phyloP scores from a whole-genome alignment of 352 stramenopile genomes.

The Globisporangium radiosum region DNA sequence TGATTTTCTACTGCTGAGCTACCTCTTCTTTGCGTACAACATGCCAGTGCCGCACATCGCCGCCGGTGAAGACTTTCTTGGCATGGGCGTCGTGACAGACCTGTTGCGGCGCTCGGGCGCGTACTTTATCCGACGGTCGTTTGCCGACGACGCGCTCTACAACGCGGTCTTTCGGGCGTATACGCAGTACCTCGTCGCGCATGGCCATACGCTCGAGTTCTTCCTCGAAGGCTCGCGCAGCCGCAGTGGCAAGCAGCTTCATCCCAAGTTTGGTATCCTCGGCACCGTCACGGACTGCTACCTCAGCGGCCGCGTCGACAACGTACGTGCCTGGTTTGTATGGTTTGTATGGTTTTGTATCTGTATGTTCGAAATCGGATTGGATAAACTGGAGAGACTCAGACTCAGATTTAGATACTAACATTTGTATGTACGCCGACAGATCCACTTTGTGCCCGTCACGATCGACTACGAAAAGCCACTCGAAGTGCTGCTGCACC shows the following conservation, averaged over 20 bases:
- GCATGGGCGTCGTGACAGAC: conserved; percentile 61
- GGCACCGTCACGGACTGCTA: conserved; percentile 69
- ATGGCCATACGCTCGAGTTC: conserved; percentile 80
- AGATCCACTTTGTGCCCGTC: conserved; percentile 77
- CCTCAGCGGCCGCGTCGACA: conserved; percentile 59
- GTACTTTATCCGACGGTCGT: conserved; percentile 79
- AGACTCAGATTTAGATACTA: no score
- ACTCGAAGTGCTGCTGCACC: conserved; percentile 71
- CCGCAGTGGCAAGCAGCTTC: conserved; percentile 75
- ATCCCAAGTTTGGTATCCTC: conserved; percentile 77
- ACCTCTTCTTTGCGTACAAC: conserved; percentile 87
- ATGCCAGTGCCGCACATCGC: conserved; percentile 79
- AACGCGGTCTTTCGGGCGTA: conserved; percentile 74
- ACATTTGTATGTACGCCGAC: neutral
- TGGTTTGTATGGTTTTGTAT: neutral
- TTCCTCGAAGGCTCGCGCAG: conserved; percentile 84
- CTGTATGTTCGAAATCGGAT: neutral
- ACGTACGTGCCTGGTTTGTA: conserved; percentile 18
- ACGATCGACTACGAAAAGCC: conserved; percentile 87
- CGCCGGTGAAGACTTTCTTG: conserved; percentile 73
- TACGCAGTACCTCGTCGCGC: conserved; percentile 69
- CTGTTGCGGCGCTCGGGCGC: conserved; percentile 63
- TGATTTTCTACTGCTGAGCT: conserved; percentile 83
- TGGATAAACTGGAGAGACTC: no score
- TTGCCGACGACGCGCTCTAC: conserved; percentile 69